Evolutionary conservation across 2,329 filamentous ascomycete genomes (phyloP), one percentile per base, ranked within the genome.

Genomic region (Claviceps sp.): DNA sequence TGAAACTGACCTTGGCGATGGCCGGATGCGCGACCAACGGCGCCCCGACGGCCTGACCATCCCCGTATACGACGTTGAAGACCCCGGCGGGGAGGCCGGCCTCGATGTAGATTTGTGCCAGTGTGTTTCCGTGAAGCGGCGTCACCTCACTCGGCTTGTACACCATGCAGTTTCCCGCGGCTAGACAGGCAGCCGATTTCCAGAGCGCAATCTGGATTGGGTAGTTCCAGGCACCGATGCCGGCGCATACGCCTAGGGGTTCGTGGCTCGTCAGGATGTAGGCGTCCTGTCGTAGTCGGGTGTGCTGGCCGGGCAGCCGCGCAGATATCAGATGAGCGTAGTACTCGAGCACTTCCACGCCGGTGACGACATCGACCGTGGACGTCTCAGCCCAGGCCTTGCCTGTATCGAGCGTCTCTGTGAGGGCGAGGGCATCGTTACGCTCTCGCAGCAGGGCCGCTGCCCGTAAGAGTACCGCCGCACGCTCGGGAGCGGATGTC

Each of bases 181-280:
- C 87, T 14, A 94, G 75, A 60, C 88, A 93, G 0, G 88, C 86
- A 0, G 85, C 87, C 1, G 86, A 89, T 68, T 94, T 94, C 88
- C 88, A 94, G 1, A 94, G 74, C 8, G 88, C 88, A 58, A 94
- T 94, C 66, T 94, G 88, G 57, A 94, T 86, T 13, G 88, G 88
- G 64, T 94, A 94, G 68, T 94, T 94, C 88, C 88, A 94, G 14
- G 88, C 88, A 51, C 88, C 88, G 58, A 94, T 94, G 52, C 86
- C 88, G 14, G 79, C 88, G 64, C 88, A 94, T 14, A 93, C 87
- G 26, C 88, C 88, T 17, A 94, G 71, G 5, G 88, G 77, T 59
- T 87, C 85, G 65, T 93, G 91, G 61, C 80, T 83, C 11, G 86
- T 90, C 67, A 90, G 88, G 39, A 93, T 80, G 78, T 84, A 89